Evolutionary conservation across 1,139 yeast species (phyloP).

Genomic region (Hemisphaericaspora xylanilytica): DNA sequence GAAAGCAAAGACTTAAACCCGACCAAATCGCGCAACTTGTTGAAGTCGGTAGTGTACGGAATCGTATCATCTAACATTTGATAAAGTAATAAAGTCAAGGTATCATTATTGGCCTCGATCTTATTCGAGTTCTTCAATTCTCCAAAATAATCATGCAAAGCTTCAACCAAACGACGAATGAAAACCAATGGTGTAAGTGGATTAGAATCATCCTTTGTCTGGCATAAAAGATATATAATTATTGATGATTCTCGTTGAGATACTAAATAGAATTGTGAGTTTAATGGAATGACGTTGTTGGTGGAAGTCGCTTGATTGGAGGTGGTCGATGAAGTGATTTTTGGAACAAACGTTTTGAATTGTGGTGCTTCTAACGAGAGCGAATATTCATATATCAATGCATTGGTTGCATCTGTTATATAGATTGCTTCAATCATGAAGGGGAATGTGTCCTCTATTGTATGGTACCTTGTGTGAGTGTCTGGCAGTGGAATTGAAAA

Average conservation of each 20-base stretch:
- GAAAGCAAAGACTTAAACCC: slow-evolving; percentile 53
- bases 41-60: slow-evolving; percentile 72
- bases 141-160: slow-evolving; percentile 59
- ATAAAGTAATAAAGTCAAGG: slow-evolving; percentile 49
- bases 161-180: slow-evolving; percentile 48
- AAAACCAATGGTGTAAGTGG: slow-evolving; percentile 61
- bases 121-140: slow-evolving; percentile 55
- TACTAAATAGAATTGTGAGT: slow-evolving; percentile 9
- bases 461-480: no score
- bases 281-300: slow-evolving; percentile 6
- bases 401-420: slow-evolving; percentile 55
- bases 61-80: slow-evolving; percentile 74
- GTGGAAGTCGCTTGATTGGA: not conserved
- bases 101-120: slow-evolving; percentile 64
- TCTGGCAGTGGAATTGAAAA: no score
- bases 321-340: slow-evolving; percentile 6
- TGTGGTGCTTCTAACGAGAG: slow-evolving; percentile 50
- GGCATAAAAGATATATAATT: slow-evolving; percentile 13
- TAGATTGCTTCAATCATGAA: slow-evolving; percentile 57
- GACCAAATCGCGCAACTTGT: slow-evolving; percentile 65
- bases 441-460: not conserved
- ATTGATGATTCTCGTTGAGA: slow-evolving; percentile 8
- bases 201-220: not conserved
- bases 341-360: slow-evolving; percentile 38
- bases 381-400: slow-evolving; percentile 58